Conservation (phyloP, 2,329 filamentous ascomycete genomes). For the Calonectria hawksworthii region DNA sequence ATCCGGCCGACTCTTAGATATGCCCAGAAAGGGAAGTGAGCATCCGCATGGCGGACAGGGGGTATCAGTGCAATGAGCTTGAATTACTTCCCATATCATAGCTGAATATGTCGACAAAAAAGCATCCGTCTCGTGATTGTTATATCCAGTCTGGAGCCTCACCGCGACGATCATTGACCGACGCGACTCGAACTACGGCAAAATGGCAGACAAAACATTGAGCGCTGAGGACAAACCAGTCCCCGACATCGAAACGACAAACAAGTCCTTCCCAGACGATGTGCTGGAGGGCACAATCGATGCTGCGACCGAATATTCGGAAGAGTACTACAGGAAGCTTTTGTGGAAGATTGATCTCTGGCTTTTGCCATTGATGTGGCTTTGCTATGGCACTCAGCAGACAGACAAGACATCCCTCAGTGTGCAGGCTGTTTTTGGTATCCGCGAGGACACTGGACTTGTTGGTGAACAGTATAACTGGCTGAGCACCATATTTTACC, state of each 20-base stretch:
- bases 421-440: conserved; percentile 48
- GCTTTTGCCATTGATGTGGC: conserved; percentile 49
- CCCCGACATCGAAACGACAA: neutral
- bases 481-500: conserved; percentile 49
- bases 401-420: conserved; percentile 49
- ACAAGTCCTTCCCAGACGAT: conserved; percentile 3
- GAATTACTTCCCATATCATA: neutral
- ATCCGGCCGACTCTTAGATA: neutral
- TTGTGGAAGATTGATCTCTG: conserved; percentile 49
- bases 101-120: neutral
- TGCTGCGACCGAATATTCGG: conserved; percentile 35
- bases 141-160: neutral
- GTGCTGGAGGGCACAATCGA: conserved; percentile 13
- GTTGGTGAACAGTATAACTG: conserved; percentile 49
- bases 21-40: neutral
- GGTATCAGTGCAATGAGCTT: neutral
- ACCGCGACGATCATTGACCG: neutral
- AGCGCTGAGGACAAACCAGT: neutral
- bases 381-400: conserved; percentile 48
- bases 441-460: conserved; percentile 46
- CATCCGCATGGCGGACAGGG: neutral
- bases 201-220: conserved; percentile 2
- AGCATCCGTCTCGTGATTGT: neutral
- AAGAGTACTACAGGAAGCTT: conserved; percentile 44
- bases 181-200: neutral